Base-by-base conservation (phyloP, 495 filamentous ascomycete species). In the Durotheca rogersii region DNA sequence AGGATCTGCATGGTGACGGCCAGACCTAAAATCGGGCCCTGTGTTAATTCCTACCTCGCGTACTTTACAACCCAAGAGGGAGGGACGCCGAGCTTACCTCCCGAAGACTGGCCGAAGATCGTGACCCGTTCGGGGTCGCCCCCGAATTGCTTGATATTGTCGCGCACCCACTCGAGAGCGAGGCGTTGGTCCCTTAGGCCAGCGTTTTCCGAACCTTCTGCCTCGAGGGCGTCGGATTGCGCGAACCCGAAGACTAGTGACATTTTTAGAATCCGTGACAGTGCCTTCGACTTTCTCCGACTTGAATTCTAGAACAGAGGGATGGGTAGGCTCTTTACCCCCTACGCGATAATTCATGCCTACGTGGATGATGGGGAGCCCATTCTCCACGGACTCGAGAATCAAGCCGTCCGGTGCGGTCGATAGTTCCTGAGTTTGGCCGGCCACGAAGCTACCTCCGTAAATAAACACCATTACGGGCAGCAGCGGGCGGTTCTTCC, bases 121-220 rank as follows among this genome's bases (percentile, higher is more conserved):
- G 72, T 73, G 53, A 84, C 78, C 15, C 67, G 70, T 0, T 63
- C 37, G 2, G 77, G 67, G 52, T 84, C 73, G 14, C 81, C 82
- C 31, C 81, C 83, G 53, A 87, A 87, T 10, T 64, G 69, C 53
- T 57, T 67, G 38, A 84, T 80, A 52, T 85, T 82, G 21, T 73
- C 66, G n/a, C 74, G 69, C 2, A 83, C 68, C 72, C 77, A 81
- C 35, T 79, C 75, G 18, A 81, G 65, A 4, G 70, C 77, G 15
- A 80, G 60, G 3, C 76, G 70, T 58, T 83, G 77, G 62, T 85
- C 80, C 23, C 79, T 71, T 4, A 82, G 57, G 0, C 78, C 81
- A 7, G 81, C 69, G 50, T 80, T 83, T 39, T 67, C 59, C 0
- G 61, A 67, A 2, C 61, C 58, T 35, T 67, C 64, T 0, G 40